Percentiles rank a stretch among this genome's conserved stretches.
phyloP scores from a whole-genome alignment of 106 monocot genomes.

The Iris macrosiphon region DNA sequence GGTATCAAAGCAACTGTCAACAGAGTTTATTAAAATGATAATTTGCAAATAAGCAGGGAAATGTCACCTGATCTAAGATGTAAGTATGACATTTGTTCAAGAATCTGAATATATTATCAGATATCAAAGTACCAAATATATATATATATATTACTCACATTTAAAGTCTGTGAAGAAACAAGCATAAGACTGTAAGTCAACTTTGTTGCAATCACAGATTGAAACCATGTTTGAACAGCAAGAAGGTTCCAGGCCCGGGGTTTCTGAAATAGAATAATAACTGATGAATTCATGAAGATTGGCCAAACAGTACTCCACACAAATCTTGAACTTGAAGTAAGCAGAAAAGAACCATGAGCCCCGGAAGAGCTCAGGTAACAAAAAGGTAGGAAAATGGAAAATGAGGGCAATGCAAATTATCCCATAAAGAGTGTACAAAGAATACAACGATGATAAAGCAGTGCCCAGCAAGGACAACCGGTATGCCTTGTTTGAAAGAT shows the following conservation, averaged over 20 bases:
- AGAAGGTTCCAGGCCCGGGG: conserved; percentile 77
- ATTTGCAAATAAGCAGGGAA: not conserved
- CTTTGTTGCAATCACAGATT: conserved; percentile 55
- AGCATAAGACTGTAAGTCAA: conserved; percentile 68
- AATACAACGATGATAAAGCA: conserved; percentile 59
- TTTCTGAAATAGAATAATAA: conserved; percentile 35
- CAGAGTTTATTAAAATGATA: conserved; percentile 1
- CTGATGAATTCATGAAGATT: conserved; percentile 2
- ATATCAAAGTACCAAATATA: not conserved
- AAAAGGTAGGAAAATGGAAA: not conserved
- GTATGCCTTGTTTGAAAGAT: conserved; percentile 51
- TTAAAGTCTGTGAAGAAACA: conserved; percentile 66
- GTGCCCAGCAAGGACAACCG: conserved; percentile 65
- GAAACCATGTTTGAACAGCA: conserved; percentile 60
- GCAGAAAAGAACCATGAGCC: not conserved
- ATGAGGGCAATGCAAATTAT: conserved; percentile 21
- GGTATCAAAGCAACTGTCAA: conserved; percentile 80
- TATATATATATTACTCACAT: too few species aligned
- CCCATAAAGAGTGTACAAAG: conserved; percentile 57
- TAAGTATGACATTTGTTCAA: not conserved
- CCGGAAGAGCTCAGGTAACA: not conserved
- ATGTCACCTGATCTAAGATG: not conserved
- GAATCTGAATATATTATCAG: not conserved
- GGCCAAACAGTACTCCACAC: not conserved
- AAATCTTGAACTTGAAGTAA: not conserved